phyloP scores from a whole-genome alignment of 257 asterid species.

The Euphrasia confusa region DNA sequence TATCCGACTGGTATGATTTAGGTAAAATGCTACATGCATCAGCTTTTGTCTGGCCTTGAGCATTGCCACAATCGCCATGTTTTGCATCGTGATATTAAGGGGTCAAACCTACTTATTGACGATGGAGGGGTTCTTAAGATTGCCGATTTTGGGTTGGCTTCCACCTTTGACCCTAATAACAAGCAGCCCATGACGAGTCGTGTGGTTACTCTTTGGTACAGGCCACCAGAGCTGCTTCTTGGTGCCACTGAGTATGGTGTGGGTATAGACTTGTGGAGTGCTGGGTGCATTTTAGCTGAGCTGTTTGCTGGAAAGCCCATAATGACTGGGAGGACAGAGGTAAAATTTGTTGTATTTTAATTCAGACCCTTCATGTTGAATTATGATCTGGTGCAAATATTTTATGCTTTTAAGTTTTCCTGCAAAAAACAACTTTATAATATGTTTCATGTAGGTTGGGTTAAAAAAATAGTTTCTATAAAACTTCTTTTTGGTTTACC shows the following conservation, averaged over 20 bases:
- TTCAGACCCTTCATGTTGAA: not conserved
- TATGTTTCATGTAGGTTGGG: too few species aligned
- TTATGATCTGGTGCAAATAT: not conserved
- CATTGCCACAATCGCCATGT: constrained; percentile 87
- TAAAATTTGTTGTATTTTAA: constrained; percentile 21
- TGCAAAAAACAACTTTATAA: too few species aligned
- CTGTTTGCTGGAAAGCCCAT: constrained; percentile 92
- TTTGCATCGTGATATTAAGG: constrained; percentile 92
- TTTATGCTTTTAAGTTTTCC: too few species aligned
- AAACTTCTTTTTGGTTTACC: too few species aligned
- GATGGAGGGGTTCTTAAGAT: constrained; percentile 72
- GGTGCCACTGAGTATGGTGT: constrained; percentile 85
- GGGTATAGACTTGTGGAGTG: constrained; percentile 94
- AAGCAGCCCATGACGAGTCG: constrained; percentile 93
- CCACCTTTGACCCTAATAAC: constrained; percentile 65
- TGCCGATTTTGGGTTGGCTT: constrained; percentile 94
- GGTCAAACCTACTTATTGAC: constrained; percentile 85
- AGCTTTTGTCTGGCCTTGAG: constrained; percentile 85
- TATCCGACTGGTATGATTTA: constrained; percentile 28
- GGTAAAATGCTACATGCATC: constrained; percentile 93
- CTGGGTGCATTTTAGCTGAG: constrained; percentile 95
- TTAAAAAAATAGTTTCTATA: too few species aligned
- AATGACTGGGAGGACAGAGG: constrained; percentile 97
- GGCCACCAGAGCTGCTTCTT: constrained; percentile 92
- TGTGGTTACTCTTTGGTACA: constrained; percentile 91